Percentiles rank a stretch among this genome's conserved stretches.
These are phyloP conservation scores for Auricularia cornea DNA, from an alignment of 768 basidiomycete genomes.

Conservation along the genomic window DNA sequence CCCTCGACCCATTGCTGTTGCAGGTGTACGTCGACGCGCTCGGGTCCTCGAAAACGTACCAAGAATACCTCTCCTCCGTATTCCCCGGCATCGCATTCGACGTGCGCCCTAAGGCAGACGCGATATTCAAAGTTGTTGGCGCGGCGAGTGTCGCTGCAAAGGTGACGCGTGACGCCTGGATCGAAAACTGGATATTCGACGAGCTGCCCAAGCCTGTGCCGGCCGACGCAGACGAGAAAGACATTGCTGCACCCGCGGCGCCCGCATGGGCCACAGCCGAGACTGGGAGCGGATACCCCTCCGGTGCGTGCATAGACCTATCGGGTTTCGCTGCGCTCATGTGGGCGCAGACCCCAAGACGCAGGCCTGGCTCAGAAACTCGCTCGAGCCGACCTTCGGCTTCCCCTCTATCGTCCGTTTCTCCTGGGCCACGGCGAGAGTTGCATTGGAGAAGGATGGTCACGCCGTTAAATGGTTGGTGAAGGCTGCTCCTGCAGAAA, in stretches of 20 bases:
- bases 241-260: slow-evolving; percentile 1
- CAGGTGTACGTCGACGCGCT: slow-evolving; percentile 94
- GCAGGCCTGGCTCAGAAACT: slow-evolving; percentile 68
- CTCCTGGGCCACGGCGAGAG: slow-evolving; percentile 91
- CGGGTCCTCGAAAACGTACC: slow-evolving; percentile 78
- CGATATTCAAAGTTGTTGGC: slow-evolving; percentile 93
- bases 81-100: slow-evolving; percentile 86
- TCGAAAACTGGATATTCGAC: slow-evolving; percentile 79
- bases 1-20: background rate
- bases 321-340: no score
- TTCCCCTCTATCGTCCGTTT: slow-evolving; percentile 86
- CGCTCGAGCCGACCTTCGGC: slow-evolving; percentile 84
- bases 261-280: slow-evolving; percentile 9
- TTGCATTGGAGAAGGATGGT: slow-evolving; percentile 70
- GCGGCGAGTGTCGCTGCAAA: slow-evolving; percentile 98
- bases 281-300: slow-evolving; percentile 86
- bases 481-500: background rate
- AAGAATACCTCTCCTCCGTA: slow-evolving; percentile 66
- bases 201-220: slow-evolving; percentile 30
- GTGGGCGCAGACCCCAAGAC: slow-evolving; percentile 76
- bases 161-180: slow-evolving; percentile 85
- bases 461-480: slow-evolving; percentile 72
- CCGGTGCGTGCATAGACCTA: slow-evolving; percentile 53
- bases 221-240: slow-evolving; percentile 11
- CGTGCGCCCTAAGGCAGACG: slow-evolving; percentile 88